Evolutionary conservation across 129 eudicot species (phyloP).

Genomic region (Chrysanthemum seticuspe): DNA sequence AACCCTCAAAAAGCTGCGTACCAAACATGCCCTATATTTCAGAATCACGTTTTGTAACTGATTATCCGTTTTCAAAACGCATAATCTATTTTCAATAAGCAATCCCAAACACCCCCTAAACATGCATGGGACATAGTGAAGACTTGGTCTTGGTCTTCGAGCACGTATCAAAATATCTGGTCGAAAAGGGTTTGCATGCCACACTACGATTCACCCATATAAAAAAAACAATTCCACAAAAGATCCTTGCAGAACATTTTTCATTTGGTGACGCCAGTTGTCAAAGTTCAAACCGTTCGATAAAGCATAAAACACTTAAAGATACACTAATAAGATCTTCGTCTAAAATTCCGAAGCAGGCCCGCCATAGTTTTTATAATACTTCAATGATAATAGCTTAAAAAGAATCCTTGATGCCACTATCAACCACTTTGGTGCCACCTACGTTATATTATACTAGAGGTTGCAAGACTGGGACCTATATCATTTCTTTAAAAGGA

Average conservation of each 20-base stretch:
- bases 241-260: too few species aligned
- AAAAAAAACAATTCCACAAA: too few species aligned
- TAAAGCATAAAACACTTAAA: background rate
- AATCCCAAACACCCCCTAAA: too few species aligned
- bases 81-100: too few species aligned
- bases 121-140: too few species aligned
- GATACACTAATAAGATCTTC: background rate
- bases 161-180: background rate
- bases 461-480: slow-evolving; percentile 2
- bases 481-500: background rate
- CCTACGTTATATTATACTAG: background rate
- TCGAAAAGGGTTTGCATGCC: background rate
- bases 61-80: too few species aligned
- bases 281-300: background rate
- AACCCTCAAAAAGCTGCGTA: too few species aligned
- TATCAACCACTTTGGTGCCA: background rate
- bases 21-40: too few species aligned
- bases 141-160: too few species aligned
- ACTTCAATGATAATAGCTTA: slow-evolving; percentile 7
- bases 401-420: background rate
- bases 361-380: slow-evolving; percentile 8
- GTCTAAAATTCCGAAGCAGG: background rate
- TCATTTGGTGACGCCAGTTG: too few species aligned
- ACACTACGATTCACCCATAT: background rate
- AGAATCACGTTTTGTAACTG: too few species aligned